These are phyloP conservation scores for Luffa acutangula DNA, from an alignment of 306 rosid genomes.

Conservation along the genomic window DNA sequence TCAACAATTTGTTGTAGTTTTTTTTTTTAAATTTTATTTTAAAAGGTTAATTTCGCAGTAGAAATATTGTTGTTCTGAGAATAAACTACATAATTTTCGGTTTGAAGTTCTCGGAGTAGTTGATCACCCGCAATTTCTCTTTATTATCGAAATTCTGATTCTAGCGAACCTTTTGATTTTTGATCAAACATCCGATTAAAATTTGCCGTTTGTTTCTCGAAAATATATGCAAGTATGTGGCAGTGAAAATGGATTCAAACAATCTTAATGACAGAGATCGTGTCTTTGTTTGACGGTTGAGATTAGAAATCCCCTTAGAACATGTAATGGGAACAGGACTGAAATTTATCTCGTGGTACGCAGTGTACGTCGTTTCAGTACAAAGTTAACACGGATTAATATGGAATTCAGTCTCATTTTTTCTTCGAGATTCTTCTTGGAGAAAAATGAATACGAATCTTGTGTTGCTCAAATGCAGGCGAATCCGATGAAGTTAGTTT, in stretches of 20 bases:
- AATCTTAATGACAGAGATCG: background rate
- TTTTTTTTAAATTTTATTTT: background rate
- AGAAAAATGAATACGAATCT: background rate
- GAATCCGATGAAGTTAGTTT: slow-evolving; percentile 78
- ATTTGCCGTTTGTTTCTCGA: background rate
- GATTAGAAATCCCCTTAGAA: background rate
- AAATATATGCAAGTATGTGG: background rate
- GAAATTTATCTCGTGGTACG: background rate
- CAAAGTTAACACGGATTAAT: background rate
- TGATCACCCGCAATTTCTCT: background rate
- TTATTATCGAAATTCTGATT: background rate
- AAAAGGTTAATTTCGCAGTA: background rate
- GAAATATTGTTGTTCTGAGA: background rate
- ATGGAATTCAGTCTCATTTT: background rate
- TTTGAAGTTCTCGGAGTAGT: background rate
- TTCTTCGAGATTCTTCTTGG: background rate
- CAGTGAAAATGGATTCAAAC: background rate
- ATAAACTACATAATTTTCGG: background rate
- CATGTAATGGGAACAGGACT: background rate
- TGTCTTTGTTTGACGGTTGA: background rate
- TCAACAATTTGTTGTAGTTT: background rate
- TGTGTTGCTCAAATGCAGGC: slow-evolving; percentile 23
- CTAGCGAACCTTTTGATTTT: background rate
- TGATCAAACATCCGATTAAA: background rate
- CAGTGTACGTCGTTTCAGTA: background rate